Evolutionary conservation across 257 asterid genomes (phyloP).

Genomic region (Mitragyna speciosa): DNA sequence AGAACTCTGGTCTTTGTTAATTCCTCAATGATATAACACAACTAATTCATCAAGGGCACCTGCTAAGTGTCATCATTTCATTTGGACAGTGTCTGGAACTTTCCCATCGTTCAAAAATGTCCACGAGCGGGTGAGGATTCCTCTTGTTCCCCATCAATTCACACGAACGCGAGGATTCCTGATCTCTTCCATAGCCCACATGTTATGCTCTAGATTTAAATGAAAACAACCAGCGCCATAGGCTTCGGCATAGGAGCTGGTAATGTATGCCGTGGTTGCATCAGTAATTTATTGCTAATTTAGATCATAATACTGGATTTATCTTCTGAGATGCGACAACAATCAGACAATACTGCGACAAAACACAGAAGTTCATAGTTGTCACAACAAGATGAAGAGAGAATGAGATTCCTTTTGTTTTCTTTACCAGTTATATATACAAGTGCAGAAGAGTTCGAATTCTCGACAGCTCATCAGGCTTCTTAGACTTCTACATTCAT

Average conservation of each 20-base stretch:
- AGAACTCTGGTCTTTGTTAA: too few species aligned
- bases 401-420: conserved; percentile 1
- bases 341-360: not conserved
- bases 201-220: not conserved
- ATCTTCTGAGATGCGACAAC: not conserved
- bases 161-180: not conserved
- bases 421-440: not conserved
- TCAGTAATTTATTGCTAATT: not conserved
- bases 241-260: not conserved
- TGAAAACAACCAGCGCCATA: not conserved
- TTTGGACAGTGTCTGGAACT: not conserved
- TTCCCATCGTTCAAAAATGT: not conserved
- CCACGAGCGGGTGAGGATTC: conserved; percentile 9
- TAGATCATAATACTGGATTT: not conserved
- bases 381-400: not conserved
- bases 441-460: not conserved
- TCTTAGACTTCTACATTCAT: too few species aligned
- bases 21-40: not conserved
- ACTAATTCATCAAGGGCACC: too few species aligned
- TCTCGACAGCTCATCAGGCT: not conserved
- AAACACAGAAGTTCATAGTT: not conserved
- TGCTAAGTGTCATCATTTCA: too few species aligned
- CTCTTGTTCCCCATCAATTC: conserved; percentile 3
- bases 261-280: not conserved
- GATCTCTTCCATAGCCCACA: not conserved